Base-by-base conservation (phyloP, 345 rosid genomes). In the Eucalyptus caleyi region DNA sequence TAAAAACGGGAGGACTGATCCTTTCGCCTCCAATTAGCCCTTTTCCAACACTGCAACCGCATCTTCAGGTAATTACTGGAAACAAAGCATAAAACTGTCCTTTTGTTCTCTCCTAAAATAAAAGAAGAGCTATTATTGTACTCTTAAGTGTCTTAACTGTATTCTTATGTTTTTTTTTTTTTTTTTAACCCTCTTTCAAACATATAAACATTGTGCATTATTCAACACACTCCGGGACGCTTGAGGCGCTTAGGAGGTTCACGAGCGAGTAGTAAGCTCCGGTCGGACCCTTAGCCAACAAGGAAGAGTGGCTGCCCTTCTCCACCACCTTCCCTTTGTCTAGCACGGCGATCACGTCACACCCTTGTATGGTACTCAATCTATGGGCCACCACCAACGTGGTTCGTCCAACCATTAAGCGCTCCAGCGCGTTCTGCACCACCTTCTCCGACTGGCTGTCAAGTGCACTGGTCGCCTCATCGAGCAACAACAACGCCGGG, bases 381-480 rank as follows among this genome's bases (percentile, higher is more conserved):
- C 97, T 90, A 67, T 96, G 99, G 2, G 99, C 99, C 72, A 96
- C 94, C 85, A 94, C 97, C 32, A 96, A 92, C 49, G 96, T 95
- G 1, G 97, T 96, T 90, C 97, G 91, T 88, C 95, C 96, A 1
- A 93, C 93, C 97, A 94, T 96, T 40, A 96, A 90, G 3, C 92
- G 93, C 89, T 96, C 97, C 4, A 95, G 91, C 2, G 97, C 97
- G 6, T 93, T 94, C 50, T 96, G 97, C 47, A 96, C 99, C 2
- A 91, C 92, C n/a, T 93, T 94, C 92, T 96, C 95, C 1, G 96
- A 95, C 27, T 91, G 94, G 49, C 95, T 92, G n/a, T 96, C 97
- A 10, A 96, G 93, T 6, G 97, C 97, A 40, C 96, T 96, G 0
- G 97, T 96, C 0, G 97, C 97, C 90, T 96, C 98, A 32, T 96